Conservation (phyloP, 2,329 filamentous ascomycete species). For the Fusarium sp. region DNA sequence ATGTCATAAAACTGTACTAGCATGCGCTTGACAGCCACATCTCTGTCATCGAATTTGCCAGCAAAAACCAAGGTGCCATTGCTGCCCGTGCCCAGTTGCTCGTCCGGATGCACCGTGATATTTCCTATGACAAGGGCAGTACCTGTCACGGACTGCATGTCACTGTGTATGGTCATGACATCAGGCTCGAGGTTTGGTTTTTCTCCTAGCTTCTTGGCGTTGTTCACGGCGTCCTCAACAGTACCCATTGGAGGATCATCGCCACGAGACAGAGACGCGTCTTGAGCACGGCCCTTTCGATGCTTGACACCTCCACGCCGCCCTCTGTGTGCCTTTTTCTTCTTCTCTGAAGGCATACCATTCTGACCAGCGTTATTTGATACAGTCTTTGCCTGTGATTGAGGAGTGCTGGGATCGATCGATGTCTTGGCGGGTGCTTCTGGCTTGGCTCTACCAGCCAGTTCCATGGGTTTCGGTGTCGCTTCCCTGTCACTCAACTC, state of each 20-base stretch:
- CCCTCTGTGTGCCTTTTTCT: slow-evolving; percentile 78
- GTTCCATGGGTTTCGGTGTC: slow-evolving; percentile 31
- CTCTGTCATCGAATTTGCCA: slow-evolving; percentile 92
- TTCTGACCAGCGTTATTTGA: slow-evolving; percentile 19
- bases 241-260: slow-evolving; percentile 61
- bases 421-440: slow-evolving; percentile 6
- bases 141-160: slow-evolving; percentile 71
- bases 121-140: slow-evolving; percentile 72
- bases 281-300: slow-evolving; percentile 68
- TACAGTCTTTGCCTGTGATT: slow-evolving; percentile 3
- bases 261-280: slow-evolving; percentile 63
- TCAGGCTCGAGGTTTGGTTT: slow-evolving; percentile 71
- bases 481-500: slow-evolving; percentile 33
- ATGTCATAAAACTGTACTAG: slow-evolving; percentile 96
- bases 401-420: slow-evolving; percentile 5
- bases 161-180: slow-evolving; percentile 67
- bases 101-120: slow-evolving; percentile 73
- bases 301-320: slow-evolving; percentile 79
- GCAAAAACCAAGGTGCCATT: slow-evolving; percentile 97
- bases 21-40: slow-evolving; percentile 97
- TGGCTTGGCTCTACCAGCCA: background rate
- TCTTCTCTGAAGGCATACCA: slow-evolving; percentile 60
- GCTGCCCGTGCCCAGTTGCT: slow-evolving; percentile 81
- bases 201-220: slow-evolving; percentile 69
- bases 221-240: slow-evolving; percentile 73